Evolutionary conservation across 257 asterid genomes (phyloP).

Genomic region (Haberlea rhodopensis): DNA sequence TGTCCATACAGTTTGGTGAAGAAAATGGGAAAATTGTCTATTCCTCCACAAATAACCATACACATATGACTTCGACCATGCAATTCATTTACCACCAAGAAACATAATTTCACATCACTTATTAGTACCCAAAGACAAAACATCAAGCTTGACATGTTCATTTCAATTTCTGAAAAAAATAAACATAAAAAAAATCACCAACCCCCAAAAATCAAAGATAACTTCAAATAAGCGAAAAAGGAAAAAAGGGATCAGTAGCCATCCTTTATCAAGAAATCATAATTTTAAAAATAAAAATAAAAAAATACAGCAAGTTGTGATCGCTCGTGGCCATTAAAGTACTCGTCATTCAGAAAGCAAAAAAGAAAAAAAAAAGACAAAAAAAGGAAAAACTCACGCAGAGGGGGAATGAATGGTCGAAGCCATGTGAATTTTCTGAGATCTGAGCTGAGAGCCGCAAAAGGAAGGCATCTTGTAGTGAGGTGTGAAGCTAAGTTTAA

Average conservation of each 20-base stretch:
- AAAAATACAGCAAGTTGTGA: constrained; percentile 7
- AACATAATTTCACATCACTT: constrained; percentile 27
- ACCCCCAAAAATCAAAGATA: background rate
- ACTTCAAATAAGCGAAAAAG: background rate
- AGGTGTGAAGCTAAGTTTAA: constrained; percentile 34
- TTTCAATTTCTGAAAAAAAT: background rate
- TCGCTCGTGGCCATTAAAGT: constrained; percentile 16
- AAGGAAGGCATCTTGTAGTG: constrained; percentile 32
- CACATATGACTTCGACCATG: constrained; percentile 28
- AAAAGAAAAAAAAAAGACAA: background rate
- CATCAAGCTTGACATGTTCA: constrained; percentile 24
- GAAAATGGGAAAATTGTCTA: background rate
- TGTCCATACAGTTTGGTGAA: background rate
- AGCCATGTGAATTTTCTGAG: constrained; percentile 49
- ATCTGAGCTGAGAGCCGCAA: constrained; percentile 41
- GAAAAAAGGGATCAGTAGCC: background rate
- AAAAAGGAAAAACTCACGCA: constrained; percentile 25
- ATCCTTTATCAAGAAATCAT: background rate
- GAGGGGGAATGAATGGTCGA: constrained; percentile 47
- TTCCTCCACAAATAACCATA: constrained; percentile 19
- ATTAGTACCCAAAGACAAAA: constrained; percentile 12
- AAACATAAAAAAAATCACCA: background rate
- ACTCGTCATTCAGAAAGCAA: background rate
- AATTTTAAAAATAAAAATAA: no score
- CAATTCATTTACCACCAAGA: constrained; percentile 18